phyloP scores from a whole-genome alignment of 768 basidiomycete genomes.

The Tylopilus rubrobrunneus region DNA sequence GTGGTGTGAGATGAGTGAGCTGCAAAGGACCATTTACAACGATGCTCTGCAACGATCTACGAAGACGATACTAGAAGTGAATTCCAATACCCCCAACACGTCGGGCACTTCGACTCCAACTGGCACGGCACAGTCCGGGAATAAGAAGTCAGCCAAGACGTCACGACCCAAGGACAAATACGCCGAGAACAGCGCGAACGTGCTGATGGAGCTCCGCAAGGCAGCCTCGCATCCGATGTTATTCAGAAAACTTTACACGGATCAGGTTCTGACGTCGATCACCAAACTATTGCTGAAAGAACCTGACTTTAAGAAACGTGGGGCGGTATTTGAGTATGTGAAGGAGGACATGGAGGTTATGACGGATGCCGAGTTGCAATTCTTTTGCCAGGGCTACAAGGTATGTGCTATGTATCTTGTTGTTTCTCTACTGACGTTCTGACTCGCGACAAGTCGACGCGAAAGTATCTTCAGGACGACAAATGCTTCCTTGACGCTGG shows the following conservation, averaged over 20 bases:
- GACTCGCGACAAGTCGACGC: conserved; percentile 49
- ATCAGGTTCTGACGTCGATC: conserved; percentile 68
- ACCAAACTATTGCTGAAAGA: conserved; percentile 86
- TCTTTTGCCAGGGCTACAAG: conserved; percentile 83
- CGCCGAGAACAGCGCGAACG: conserved; percentile 82
- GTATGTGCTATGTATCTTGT: conserved; percentile 41
- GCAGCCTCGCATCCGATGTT: conserved; percentile 96
- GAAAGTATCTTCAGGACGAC: conserved; percentile 70
- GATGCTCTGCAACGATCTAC: conserved; percentile 83
- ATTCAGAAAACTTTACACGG: conserved; percentile 82
- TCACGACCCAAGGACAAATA: conserved; percentile 64
- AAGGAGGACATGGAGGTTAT: conserved; percentile 98
- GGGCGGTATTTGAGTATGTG: conserved; percentile 76
- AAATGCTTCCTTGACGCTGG: conserved; percentile 83
- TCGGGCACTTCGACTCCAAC: conserved; percentile 33
- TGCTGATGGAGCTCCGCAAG: conserved; percentile 96
- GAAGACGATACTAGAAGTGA: conserved; percentile 64
- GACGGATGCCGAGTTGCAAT: conserved; percentile 94
- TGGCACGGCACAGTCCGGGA: conserved; percentile 23
- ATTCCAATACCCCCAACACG: conserved; percentile 19
- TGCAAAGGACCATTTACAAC: conserved; percentile 80
- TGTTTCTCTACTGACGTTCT: background rate
- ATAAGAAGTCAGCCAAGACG: conserved; percentile 31
- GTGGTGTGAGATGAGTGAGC: conserved; percentile 88
- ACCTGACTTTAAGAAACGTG: conserved; percentile 83